Conservation (phyloP, 202 grass and related monocot species). For the Zizania palustris region DNA sequence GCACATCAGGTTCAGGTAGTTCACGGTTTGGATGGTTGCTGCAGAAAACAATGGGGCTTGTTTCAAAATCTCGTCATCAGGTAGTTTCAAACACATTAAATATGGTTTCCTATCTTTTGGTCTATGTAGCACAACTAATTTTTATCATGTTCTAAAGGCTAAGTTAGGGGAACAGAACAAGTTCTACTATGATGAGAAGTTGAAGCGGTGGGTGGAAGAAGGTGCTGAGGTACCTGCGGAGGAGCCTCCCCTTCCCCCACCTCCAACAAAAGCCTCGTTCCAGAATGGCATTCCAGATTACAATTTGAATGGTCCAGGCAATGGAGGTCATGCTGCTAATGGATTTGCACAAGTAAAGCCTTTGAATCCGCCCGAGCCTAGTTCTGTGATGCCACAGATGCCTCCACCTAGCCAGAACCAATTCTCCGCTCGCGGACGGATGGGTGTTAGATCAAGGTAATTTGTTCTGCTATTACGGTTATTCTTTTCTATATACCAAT, state of each 20-base stretch:
- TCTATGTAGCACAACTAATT: slow-evolving; percentile 22
- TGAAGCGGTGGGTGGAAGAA: slow-evolving; percentile 97
- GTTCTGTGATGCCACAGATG: slow-evolving; percentile 67
- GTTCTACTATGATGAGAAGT: slow-evolving; percentile 91
- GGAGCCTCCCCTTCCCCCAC: slow-evolving; percentile 73
- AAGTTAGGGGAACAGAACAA: slow-evolving; percentile 84
- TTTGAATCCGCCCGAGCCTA: slow-evolving; percentile 40
- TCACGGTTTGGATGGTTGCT: slow-evolving; percentile 86
- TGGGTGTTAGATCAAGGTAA: slow-evolving; percentile 88
- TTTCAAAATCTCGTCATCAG: slow-evolving; percentile 76
- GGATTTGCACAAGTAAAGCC: slow-evolving; percentile 45
- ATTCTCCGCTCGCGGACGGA: slow-evolving; percentile 75
- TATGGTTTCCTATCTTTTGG: background rate
- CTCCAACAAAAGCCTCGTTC: slow-evolving; percentile 64
- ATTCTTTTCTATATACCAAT: background rate
- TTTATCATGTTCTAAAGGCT: slow-evolving; percentile 53
- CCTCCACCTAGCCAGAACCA: slow-evolving; percentile 83
- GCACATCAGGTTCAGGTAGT: slow-evolving; percentile 54
- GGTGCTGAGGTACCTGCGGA: slow-evolving; percentile 60
- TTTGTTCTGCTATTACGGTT: background rate
- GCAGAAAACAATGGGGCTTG: slow-evolving; percentile 77
- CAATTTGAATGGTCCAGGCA: slow-evolving; percentile 38
- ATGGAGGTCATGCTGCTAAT: slow-evolving; percentile 44
- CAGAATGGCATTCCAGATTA: slow-evolving; percentile 60
- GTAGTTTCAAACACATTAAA: slow-evolving; percentile 46